These are phyloP conservation scores for Cystofilobasidium ferigula DNA, from an alignment of 768 basidiomycete species.

Conservation along the genomic window DNA sequence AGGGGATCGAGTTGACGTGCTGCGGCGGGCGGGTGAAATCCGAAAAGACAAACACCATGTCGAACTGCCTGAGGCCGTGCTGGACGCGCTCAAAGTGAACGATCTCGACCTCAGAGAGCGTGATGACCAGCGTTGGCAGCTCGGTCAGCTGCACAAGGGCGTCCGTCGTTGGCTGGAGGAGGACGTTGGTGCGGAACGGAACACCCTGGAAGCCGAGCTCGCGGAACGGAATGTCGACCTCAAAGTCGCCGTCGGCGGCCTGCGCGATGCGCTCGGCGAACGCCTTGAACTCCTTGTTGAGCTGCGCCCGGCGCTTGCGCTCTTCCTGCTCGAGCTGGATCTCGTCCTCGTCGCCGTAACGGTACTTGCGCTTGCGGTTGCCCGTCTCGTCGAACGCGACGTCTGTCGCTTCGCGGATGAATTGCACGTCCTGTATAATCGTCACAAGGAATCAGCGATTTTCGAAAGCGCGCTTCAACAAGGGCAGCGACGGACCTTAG, in stretches of 20 bases:
- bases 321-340: conserved; percentile 98
- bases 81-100: conserved; percentile 95
- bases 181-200: conserved; percentile 86
- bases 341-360: conserved; percentile 97
- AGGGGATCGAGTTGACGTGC: conserved; percentile 94
- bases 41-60: conserved; percentile 91
- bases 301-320: conserved; percentile 68
- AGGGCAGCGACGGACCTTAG: conserved; percentile 52
- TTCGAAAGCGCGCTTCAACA: no score
- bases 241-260: conserved; percentile 79
- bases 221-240: conserved; percentile 92
- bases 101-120: conserved; percentile 86
- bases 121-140: conserved; percentile 89
- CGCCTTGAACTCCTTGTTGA: conserved; percentile 87
- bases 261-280: conserved; percentile 89
- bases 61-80: conserved; percentile 91
- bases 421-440: conserved; percentile 99
- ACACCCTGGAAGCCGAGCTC: conserved; percentile 96
- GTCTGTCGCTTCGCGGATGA: conserved; percentile 93
- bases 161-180: conserved; percentile 90
- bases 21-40: conserved; percentile 86
- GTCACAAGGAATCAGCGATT: no score
- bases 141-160: conserved; percentile 92
- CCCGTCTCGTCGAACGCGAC: conserved; percentile 98
- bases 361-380: conserved; percentile 91